Evolutionary conservation across 257 asterid species (phyloP), one percentile per base, ranked within the genome.

Genomic region (Rauvolfia tetraphylla): DNA sequence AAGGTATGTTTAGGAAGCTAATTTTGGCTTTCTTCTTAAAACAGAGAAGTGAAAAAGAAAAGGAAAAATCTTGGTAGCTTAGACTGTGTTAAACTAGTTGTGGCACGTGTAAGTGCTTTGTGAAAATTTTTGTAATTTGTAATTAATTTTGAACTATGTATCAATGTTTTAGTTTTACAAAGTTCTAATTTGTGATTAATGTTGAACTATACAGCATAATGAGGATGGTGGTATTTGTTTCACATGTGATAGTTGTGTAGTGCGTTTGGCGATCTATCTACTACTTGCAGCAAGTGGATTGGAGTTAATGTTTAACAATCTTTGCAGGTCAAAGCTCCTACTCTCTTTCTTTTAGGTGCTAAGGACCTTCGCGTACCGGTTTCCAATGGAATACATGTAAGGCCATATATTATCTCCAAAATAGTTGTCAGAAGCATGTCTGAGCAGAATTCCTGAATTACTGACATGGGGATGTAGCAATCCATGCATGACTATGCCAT

Each of bases 321-420:
- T 63, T 83, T 80, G 83, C 91, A 95, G 99, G 98, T 95, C 67
- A 93, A 88, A 86, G 88, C 99, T 68, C 98, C 99, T 11, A 84
- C 89, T 17, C 85, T 95, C 62, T 61, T 95, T 72, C 90, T 95
- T 48, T 86, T 93, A 56, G 98, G 99, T 42, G 96, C 96, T 13
- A 85, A 88, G 85, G 99, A 95, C 81, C 97, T 91, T 34, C 98
- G 99, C 0, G 98, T 93, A 36, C 99, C 99, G 1, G 77, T 89
- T 75, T 89, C 90, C 63, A 90, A 82, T 18, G 97, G 99, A 67
- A 73, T 93, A 80, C 99, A 95, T 79, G 99, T 93, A 86, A 89
- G 88, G 41, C 38, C n/a, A n/a, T n/a, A n/a, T n/a, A 58, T n/a
- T 34, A 58, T 25, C 65, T n/a, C 12, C 65, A 8, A 20, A 56